Evolutionary conservation across 768 basidiomycete genomes (phyloP).

Genomic region (Imleria badia): DNA sequence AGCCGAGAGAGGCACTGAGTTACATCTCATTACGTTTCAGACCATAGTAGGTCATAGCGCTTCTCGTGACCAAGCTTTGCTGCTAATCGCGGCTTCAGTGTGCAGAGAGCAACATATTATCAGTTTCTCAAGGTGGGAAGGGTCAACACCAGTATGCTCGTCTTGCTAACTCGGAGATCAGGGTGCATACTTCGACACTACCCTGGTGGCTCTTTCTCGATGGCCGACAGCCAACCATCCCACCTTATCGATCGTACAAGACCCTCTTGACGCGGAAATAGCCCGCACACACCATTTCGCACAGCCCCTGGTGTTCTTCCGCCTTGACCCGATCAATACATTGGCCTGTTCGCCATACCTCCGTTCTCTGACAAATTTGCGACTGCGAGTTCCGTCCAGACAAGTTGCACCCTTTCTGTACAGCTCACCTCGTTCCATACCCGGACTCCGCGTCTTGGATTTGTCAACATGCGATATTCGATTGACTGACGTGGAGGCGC

Average conservation of each 20-base stretch:
- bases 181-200: conserved; percentile 85
- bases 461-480: conserved; percentile 67
- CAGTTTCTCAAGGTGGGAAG: conserved; percentile 69
- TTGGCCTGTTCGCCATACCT: conserved; percentile 47
- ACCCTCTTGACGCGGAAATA: conserved; percentile 48
- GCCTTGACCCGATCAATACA: conserved; percentile 54
- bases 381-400: conserved; percentile 73
- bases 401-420: conserved; percentile 46
- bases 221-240: conserved; percentile 54
- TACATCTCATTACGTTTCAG: conserved; percentile 71
- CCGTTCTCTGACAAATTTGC: conserved; percentile 50
- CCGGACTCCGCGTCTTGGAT: conserved; percentile 62
- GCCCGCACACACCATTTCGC: conserved; percentile 51
- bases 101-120: conserved; percentile 73
- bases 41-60: conserved; percentile 63
- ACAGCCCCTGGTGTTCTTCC: conserved; percentile 87
- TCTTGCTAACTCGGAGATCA: conserved; percentile 20
- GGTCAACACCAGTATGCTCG: neutral
- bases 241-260: conserved; percentile 64
- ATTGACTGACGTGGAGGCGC: conserved; percentile 50
- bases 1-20: conserved; percentile 45
- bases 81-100: conserved; percentile 34
- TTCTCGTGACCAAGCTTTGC: neutral
- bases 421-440: conserved; percentile 33
- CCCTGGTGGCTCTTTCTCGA: conserved; percentile 56